Base-by-base conservation (phyloP, 768 basidiomycete species). In the Mycena metata region DNA sequence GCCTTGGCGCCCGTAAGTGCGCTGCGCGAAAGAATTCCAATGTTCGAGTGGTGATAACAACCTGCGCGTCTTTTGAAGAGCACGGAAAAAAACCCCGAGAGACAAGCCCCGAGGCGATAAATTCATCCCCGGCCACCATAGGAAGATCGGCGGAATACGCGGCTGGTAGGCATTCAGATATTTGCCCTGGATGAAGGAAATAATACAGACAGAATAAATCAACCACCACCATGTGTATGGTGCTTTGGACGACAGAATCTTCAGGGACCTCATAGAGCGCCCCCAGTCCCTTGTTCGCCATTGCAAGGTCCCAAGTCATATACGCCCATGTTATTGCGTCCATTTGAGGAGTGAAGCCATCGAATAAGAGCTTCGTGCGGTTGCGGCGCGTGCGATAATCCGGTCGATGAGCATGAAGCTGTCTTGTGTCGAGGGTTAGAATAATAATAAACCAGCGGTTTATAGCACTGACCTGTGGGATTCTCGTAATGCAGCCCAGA, bases 11-110 rank as follows among this genome's bases (percentile, higher is more conserved):
- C 5, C 66, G 59, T 7, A 57, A 23, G 4, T 30, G 35, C 9
- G 66, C 24, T 9, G 52, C 45, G 12, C 70, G 72, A 30, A 58
- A 75, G 11, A 63, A 13, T 30, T 70, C 63, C 8, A 72, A 64
- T 7, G 60, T 51, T 15, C 66, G 69, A 26, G 60, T 60, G 17
- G 59, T 63, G 39, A 72, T 45, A 13, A 60, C 68, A 30, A 64
- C 36, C 3, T 36, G 42, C 9, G 62, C 47, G 16, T 50, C 41
- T 6, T 19, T 24, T 2, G 67, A 33, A 2, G 71, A 47, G 39
- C 62, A 60, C 19, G 67, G 66, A 33, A 72, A 51, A 35, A 59
- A 59, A 17, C 71, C 71, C 9, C 60, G 69, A 8, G 42, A 16
- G 30, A 74, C 47, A 2, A 60, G 57, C 11, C 56, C 47, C 4